Base-by-base conservation (phyloP, 2,329 filamentous ascomycete species). In the Venturia effusa region DNA sequence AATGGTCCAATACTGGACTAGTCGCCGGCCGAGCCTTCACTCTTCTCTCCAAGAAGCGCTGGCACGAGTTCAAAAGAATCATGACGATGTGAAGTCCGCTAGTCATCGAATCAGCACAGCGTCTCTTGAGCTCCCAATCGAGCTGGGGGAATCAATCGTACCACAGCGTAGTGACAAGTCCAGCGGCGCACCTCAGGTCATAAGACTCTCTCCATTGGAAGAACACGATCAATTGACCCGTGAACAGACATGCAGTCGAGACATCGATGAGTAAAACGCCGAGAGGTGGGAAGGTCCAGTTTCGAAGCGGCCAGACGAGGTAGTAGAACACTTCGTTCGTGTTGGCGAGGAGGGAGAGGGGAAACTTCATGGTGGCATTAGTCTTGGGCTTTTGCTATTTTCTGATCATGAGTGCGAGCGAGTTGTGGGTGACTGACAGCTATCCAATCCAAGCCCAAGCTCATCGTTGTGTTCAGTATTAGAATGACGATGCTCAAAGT, bases 381-480 rank as follows among this genome's bases (percentile, higher is more conserved):
- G 30, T 15, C n/a, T 8, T 27, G 45, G 24, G n/a, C 11, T 51
- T 24, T 27, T 30, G 4, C 45, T 1, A n/a, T 32, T 34, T 7
- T n/a, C 51, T 22, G 19, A 5, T 57, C 4, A 10, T 24, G 19
- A 54, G 22, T 22, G 15, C n/a, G n/a, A n/a, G n/a, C n/a, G n/a
- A n/a, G n/a, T n/a, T n/a, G 41, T 45, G 41, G 22, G 19, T 13
- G 27, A 54, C 51, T 57, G 3, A 57, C 51, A 34, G 51, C 51
- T 19, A 57, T 57, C 51, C 51, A 57, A 57, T 57, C 51, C 51
- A 57, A 34, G 4, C 34, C 17, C 51, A 57, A 34, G 15, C 51
- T 57, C 51, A 57, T 57, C 51, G 51, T 57, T 30, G 51, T 57
- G 15, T 57, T 57, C 27, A 57, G 51, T n/a, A 57, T 57, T 24